Evolutionary conservation across 2,329 filamentous ascomycete genomes (phyloP), one percentile per base, ranked within the genome.

Genomic region (Neoscytalidium dimidiatum): DNA sequence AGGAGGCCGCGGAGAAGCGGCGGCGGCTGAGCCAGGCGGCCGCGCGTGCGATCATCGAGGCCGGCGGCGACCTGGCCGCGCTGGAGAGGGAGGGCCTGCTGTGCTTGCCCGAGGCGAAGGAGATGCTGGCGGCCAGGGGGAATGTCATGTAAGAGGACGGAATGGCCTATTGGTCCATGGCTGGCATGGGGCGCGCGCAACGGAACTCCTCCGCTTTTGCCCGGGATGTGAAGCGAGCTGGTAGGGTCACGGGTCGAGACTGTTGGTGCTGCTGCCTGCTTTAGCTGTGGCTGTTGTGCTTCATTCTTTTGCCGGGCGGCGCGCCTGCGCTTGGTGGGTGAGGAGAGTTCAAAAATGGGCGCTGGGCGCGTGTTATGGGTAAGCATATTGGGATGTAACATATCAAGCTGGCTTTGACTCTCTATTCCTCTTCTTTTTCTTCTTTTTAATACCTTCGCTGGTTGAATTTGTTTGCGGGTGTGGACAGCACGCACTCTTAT

Each of bases 1-100:
- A 92, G 76, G 94, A 97, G 80, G 92, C 92, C 1, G 83, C 86
- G 62, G 94, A 97, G 73, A 89, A 90, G 78, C 83, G 91, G 71
- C 80, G 89, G 69, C 84, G 85, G 74, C 74, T 94, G 64, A 89
- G 85, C 71, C 87, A 91, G 75, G 87, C 88, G 7, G 88, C 90
- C 31, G 79, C 90, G 68, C 86, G 86, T 75, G 90, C 89, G 8
- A 87, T 93, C 0, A 81, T 86, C 64, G 90, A 88, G 11, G 90
- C 88, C 0, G 91, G 91, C 1, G 91, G 90, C 2, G 88, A 93
- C 75, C 64, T 83, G 33, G 77, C 75, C 56, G 72, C 72, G 38
- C 70, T 85, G 70, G 77, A 78, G 69, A 74, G 75, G 68, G 80
- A 79, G 51, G 80, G 78, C 2, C 65, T 82, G 68, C 69, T 77